A percentile compares a stretch with the other conserved stretches of the same genome.
Conservation (phyloP, 2,329 filamentous ascomycete genomes). For the Penicillium brevicompactum region DNA sequence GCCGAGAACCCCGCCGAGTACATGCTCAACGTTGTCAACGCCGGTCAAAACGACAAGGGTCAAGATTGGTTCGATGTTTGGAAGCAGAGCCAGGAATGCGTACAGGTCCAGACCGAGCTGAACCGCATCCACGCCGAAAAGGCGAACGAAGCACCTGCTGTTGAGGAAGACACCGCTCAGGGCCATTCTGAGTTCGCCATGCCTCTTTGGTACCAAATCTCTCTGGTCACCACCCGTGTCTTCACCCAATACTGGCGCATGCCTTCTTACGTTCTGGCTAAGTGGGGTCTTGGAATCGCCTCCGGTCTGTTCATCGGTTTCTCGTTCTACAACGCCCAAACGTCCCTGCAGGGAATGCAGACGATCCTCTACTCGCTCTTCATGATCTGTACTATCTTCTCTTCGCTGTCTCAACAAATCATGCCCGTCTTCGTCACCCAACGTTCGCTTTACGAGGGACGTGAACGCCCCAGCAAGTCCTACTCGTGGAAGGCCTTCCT, state of each 20-base stretch:
- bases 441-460: conserved; percentile 78
- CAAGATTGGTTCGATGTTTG: conserved; percentile 65
- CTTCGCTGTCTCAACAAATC: conserved; percentile 39
- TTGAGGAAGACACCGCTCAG: conserved; percentile 40
- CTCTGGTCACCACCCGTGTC: conserved; percentile 68
- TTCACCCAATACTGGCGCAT: conserved; percentile 91
- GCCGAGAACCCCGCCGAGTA: conserved; percentile 74
- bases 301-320: conserved; percentile 76
- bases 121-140: conserved; percentile 56
- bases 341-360: conserved; percentile 74
- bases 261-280: conserved; percentile 81
- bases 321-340: conserved; percentile 71
- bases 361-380: conserved; percentile 86
- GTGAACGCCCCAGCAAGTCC: conserved; percentile 79
- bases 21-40: conserved; percentile 64
- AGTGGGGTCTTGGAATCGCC: conserved; percentile 65
- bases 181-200: conserved; percentile 75
- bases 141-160: conserved; percentile 30
- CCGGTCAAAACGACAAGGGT: conserved; percentile 21
- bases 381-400: conserved; percentile 75
- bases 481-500: conserved; percentile 88
- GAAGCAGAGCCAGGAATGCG: conserved; percentile 59
- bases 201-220: conserved; percentile 66
- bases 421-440: conserved; percentile 86
- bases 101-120: conserved; percentile 58